These are phyloP conservation scores for Rhizophagus sp. DNA, from an alignment of 192 early-diverging fungal species.

Conservation along the genomic window DNA sequence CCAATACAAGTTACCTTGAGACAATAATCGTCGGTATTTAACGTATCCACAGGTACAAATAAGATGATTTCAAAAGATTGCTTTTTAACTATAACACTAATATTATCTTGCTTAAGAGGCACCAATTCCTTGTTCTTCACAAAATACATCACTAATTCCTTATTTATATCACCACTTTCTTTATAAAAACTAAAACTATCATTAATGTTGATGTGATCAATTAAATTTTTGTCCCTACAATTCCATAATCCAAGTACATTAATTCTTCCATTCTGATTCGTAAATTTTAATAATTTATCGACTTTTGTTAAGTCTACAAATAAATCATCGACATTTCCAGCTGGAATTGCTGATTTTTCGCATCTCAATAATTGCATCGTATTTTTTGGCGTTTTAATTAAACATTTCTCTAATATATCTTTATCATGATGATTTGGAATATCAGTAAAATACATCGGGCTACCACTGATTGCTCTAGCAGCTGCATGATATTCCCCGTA, in stretches of 20 bases:
- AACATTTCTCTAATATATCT: background rate
- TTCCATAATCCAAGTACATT: slow-evolving; percentile 30
- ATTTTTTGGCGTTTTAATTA: background rate
- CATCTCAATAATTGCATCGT: slow-evolving; percentile 19
- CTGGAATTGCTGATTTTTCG: slow-evolving; percentile 20
- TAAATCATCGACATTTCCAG: slow-evolving; percentile 20
- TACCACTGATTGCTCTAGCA: slow-evolving; percentile 51
- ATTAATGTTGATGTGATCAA: slow-evolving; percentile 1
- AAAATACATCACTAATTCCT: background rate
- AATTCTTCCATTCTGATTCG: slow-evolving; percentile 23
- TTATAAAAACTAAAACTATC: background rate
- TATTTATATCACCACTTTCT: background rate
- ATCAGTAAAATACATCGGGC: slow-evolving; percentile 60
- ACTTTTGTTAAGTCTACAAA: slow-evolving; percentile 30
- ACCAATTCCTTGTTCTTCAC: background rate
- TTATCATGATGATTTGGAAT: slow-evolving; percentile 25
- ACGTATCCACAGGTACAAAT: slow-evolving; percentile 12
- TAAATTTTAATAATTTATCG: slow-evolving; percentile 21
- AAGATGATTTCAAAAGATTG: slow-evolving; percentile 25
- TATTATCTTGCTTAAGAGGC: background rate
- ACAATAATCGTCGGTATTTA: background rate
- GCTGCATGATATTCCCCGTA: slow-evolving; percentile 52
- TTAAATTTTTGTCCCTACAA: background rate
- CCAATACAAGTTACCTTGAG: slow-evolving; percentile 33
- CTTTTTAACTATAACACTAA: background rate